Evolutionary conservation across 352 stramenopile genomes (phyloP).

Genomic region (Phytophthora foliorum): DNA sequence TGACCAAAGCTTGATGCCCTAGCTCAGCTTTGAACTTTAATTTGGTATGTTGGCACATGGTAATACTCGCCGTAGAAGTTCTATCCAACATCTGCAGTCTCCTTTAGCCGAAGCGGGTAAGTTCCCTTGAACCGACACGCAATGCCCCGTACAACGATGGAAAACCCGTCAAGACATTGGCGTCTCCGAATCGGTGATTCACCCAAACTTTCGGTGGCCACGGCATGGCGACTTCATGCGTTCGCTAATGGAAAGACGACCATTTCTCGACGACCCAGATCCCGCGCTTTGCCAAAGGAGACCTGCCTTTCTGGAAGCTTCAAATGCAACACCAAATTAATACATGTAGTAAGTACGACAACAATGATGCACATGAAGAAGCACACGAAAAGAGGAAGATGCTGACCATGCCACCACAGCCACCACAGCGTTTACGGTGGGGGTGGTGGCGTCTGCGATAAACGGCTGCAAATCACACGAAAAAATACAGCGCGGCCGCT

Average conservation of each 20-base stretch:
- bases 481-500: not conserved
- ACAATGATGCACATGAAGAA: not conserved
- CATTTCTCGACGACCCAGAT: conserved; percentile 10
- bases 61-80: not conserved
- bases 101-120: not conserved
- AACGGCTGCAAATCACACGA: not conserved
- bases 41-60: not conserved
- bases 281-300: conserved; percentile 14
- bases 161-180: not conserved
- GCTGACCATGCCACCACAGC: not conserved
- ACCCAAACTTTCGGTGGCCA: conserved; percentile 28
- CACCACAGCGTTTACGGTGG: not conserved
- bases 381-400: conserved; percentile 3
- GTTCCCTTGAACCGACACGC: not conserved
- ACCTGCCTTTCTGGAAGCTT: conserved; percentile 9
- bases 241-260: conserved; percentile 25
- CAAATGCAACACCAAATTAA: not conserved
- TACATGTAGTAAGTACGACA: too few species aligned
- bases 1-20: conserved; percentile 3
- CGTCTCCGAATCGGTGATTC: too few species aligned
- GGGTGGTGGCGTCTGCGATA: not conserved
- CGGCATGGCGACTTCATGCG: conserved; percentile 35
- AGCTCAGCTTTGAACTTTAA: not conserved
- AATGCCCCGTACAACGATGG: not conserved
- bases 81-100: conserved; percentile 4